These are phyloP conservation scores for Stropharia rugosoannulata DNA, from an alignment of 768 basidiomycete species.

Conservation along the genomic window DNA sequence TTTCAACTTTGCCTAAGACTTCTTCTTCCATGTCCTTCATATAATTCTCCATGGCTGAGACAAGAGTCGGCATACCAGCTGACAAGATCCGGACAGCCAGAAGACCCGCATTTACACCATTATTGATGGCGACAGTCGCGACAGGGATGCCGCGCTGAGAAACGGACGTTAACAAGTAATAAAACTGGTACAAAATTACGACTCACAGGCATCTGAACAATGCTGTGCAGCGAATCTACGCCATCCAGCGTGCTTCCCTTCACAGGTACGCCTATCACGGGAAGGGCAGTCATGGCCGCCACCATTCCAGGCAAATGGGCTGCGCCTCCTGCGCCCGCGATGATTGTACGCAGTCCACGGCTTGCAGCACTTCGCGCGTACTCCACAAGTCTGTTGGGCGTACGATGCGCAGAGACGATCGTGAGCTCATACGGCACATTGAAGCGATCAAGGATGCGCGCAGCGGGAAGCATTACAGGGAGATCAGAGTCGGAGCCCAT, in stretches of 20 bases:
- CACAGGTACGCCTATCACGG: constrained; percentile 96
- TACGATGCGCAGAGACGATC: constrained; percentile 96
- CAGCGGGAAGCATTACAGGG: constrained; percentile 89
- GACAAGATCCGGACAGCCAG: constrained; percentile 90
- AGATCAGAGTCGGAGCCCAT: constrained; percentile 99
- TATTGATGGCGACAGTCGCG: constrained; percentile 96
- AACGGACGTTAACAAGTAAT: not conserved
- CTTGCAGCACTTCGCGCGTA: constrained; percentile 76
- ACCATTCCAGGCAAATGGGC: constrained; percentile 99
- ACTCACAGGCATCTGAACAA: constrained; percentile 98
- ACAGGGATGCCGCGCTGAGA: constrained; percentile 91
- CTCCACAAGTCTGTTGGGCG: constrained; percentile 80
- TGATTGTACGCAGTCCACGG: constrained; percentile 70
- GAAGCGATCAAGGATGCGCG: constrained; percentile 82
- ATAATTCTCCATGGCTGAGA: constrained; percentile 72
- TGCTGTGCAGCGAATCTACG: constrained; percentile 95
- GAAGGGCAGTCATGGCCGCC: constrained; percentile 88
- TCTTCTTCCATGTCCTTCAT: constrained; percentile 39
- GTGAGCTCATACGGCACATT: constrained; percentile 87
- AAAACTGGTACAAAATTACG: not conserved
- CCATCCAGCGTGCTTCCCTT: constrained; percentile 93
- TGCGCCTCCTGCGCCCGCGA: constrained; percentile 98
- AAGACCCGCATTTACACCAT: constrained; percentile 89
- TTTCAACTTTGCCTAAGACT: constrained; percentile 23
- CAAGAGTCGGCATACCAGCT: constrained; percentile 64